These are phyloP conservation scores for Diutina ranongensis DNA, from an alignment of 1,139 yeast species.

Conservation along the genomic window DNA sequence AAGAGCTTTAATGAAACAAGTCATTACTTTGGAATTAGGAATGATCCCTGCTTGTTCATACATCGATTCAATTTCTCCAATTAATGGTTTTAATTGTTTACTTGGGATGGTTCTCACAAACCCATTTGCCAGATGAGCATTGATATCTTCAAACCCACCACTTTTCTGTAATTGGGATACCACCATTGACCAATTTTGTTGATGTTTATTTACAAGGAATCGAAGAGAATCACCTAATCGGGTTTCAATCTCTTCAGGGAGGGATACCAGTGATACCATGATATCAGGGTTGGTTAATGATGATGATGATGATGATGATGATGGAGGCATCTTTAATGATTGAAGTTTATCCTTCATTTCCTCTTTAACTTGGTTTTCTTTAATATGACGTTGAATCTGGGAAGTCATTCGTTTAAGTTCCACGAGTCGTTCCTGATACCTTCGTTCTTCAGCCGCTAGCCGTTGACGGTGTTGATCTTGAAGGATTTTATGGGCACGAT, in stretches of 20 bases:
- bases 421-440: background rate
- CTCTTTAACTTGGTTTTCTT: background rate
- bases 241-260: constrained; percentile 34
- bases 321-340: background rate
- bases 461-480: background rate
- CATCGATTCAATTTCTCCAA: constrained; percentile 21
- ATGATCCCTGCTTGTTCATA: constrained; percentile 25
- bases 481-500: background rate
- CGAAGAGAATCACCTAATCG: constrained; percentile 38
- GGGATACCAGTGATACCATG: constrained; percentile 8
- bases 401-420: background rate
- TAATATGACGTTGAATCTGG: background rate
- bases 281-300: background rate
- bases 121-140: constrained; percentile 23
- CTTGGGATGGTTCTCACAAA: constrained; percentile 37
- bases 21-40: constrained; percentile 25
- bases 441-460: background rate
- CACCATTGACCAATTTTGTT: constrained; percentile 47
- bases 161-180: constrained; percentile 29
- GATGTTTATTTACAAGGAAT: constrained; percentile 30
- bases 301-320: background rate
- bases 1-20: constrained; percentile 33
- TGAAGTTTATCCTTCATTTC: background rate
- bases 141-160: constrained; percentile 31
- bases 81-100: constrained; percentile 19